Evolutionary conservation across 192 early-diverging fungal species (phyloP).

Genomic region (Oehlia diaphana): DNA sequence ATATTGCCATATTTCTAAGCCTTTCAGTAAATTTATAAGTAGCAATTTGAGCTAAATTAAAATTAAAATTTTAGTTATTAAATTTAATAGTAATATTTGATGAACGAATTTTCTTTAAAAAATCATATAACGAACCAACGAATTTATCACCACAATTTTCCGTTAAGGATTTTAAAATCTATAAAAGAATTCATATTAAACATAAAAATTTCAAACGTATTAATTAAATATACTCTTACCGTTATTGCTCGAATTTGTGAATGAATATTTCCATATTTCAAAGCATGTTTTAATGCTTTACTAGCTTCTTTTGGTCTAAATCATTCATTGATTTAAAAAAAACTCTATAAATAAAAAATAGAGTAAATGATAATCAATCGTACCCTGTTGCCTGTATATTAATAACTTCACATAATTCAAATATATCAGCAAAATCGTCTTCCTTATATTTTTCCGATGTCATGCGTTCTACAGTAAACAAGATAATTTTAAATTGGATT

Average conservation of each 20-base stretch:
- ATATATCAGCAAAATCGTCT: conserved; percentile 14
- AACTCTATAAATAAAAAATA: neutral
- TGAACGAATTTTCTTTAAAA: neutral
- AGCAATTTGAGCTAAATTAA: conserved; percentile 15
- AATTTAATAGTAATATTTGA: neutral
- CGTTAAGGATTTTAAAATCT: conserved; percentile 15
- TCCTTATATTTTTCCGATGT: conserved; percentile 8
- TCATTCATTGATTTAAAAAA: neutral
- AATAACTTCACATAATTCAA: conserved; percentile 21
- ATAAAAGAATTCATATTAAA: neutral
- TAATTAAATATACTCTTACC: neutral
- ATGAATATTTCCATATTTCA: conserved; percentile 22
- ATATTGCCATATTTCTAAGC: conserved; percentile 3
- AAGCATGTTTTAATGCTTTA: conserved; percentile 10
- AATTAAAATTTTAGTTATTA: neutral
- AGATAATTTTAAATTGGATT: neutral
- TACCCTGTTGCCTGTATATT: conserved; percentile 16
- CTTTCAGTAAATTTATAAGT: conserved; percentile 14
- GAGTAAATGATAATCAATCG: neutral
- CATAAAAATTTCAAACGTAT: neutral
- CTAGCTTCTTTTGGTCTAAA: conserved; percentile 22
- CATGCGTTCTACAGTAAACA: conserved; percentile 1
- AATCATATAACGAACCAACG: neutral
- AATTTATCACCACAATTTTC: conserved; percentile 24
- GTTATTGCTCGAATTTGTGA: conserved; percentile 14